These are phyloP conservation scores for Insectozyma bohioensis DNA, from an alignment of 1,139 yeast species.

Conservation along the genomic window DNA sequence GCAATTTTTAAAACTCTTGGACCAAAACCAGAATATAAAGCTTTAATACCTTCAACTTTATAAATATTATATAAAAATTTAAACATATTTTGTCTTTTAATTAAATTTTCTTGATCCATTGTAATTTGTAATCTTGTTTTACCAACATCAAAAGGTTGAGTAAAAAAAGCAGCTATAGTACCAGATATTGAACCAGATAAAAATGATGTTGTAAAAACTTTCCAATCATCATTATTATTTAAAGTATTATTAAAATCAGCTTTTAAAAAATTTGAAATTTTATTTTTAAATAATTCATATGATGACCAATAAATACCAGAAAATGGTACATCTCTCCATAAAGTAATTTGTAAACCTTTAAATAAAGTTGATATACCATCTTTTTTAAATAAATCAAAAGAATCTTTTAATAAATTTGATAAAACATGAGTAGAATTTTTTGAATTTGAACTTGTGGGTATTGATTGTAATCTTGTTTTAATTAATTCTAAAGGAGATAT, in stretches of 20 bases:
- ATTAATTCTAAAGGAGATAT: conserved; percentile 87
- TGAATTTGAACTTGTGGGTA: conserved; percentile 44
- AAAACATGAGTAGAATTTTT: conserved; percentile 39
- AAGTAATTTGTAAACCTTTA: conserved; percentile 81
- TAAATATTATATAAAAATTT: conserved; percentile 61
- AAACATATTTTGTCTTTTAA: conserved; percentile 53
- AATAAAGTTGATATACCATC: conserved; percentile 70
- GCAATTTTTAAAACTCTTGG: conserved; percentile 91
- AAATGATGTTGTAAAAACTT: conserved; percentile 71
- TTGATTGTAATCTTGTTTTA: conserved; percentile 86
- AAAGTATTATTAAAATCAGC: conserved; percentile 23
- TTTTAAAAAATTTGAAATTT: conserved; percentile 22
- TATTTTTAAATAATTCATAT: conserved; percentile 52
- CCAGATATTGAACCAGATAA: conserved; percentile 87
- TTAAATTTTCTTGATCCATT: conserved; percentile 18
- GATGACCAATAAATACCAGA: conserved; percentile 94
- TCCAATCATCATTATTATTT: conserved; percentile 36
- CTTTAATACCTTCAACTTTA: conserved; percentile 69
- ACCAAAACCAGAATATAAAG: conserved; percentile 78
- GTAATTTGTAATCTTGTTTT: conserved; percentile 86
- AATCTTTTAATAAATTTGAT: conserved; percentile 54
- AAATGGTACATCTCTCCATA: conserved; percentile 98
- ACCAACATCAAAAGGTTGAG: conserved; percentile 97
- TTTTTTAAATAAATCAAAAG: conserved; percentile 49
- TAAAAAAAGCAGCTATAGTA: conserved; percentile 74